Percentiles rank a stretch among this genome's conserved stretches.
Conservation (phyloP, 257 asterid species). For the Solanum lycopersicoides region DNA sequence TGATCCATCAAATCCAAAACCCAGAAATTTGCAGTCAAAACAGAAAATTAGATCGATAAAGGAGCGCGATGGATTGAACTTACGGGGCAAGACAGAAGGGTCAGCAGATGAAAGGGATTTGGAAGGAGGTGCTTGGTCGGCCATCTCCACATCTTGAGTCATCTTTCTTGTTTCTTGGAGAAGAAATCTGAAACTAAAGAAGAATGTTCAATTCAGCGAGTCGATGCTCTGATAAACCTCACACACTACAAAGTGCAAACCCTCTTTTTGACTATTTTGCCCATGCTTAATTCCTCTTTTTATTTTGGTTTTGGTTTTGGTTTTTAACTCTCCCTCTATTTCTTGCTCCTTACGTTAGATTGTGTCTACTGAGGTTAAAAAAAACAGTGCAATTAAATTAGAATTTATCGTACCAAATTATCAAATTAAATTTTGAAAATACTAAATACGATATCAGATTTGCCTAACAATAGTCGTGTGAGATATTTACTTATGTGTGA, state of each 20-base stretch:
- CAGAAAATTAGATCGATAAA: background rate
- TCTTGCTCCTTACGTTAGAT: background rate
- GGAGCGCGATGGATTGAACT: background rate
- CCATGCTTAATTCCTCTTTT: background rate
- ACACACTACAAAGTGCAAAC: background rate
- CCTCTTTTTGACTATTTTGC: background rate
- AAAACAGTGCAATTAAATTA: background rate
- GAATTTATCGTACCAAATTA: background rate
- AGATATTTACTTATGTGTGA: background rate
- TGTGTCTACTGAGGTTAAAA: background rate
- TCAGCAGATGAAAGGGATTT: slow-evolving; percentile 23
- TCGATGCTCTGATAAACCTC: slow-evolving; percentile 2
- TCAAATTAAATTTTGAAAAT: background rate
- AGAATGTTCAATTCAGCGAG: background rate
- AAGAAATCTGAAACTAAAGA: background rate
- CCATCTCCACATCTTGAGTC: slow-evolving; percentile 82
- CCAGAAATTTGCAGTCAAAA: background rate
- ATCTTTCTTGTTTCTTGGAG: slow-evolving; percentile 10
- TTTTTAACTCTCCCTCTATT: background rate
- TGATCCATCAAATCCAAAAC: background rate
- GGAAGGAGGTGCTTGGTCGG: slow-evolving; percentile 54
- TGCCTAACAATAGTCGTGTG: background rate
- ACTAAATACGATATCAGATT: background rate
- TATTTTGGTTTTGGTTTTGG: background rate
- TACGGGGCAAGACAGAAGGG: slow-evolving; percentile 48